Percentiles rank a stretch among this genome's conserved stretches.
Evolutionary conservation across 83 land plant genomes (phyloP).

Genomic region (Thuja plicata): DNA sequence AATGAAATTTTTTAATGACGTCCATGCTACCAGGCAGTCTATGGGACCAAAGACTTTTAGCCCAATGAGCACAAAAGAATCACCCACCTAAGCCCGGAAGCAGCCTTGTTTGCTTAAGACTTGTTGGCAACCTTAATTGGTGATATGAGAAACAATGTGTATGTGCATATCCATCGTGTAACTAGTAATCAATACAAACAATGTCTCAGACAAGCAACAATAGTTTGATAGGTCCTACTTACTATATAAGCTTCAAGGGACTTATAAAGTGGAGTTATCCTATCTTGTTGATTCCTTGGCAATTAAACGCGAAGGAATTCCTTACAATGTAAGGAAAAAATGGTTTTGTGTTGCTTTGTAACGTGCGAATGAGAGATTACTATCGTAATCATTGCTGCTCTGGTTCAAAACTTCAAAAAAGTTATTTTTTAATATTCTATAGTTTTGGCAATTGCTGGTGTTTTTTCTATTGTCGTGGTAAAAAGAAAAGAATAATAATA

Average conservation of each 20-base stretch:
- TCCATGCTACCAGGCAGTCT: no score
- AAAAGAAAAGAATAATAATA: no score
- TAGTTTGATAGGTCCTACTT: background rate
- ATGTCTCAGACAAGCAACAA: background rate
- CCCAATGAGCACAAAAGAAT: no score
- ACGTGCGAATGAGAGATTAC: background rate
- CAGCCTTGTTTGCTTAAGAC: background rate
- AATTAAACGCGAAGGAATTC: background rate
- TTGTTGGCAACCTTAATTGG: background rate
- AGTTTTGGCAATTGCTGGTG: background rate
- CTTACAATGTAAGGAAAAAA: background rate
- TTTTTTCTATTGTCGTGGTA: background rate
- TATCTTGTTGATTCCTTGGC: background rate
- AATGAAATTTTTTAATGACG: no score
- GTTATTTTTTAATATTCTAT: background rate
- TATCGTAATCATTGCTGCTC: background rate
- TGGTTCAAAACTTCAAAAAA: background rate
- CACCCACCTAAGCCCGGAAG: no score
- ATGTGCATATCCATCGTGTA: background rate
- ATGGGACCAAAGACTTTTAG: no score
- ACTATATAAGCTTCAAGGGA: background rate
- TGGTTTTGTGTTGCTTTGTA: background rate
- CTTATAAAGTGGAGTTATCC: background rate
- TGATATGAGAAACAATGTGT: background rate
- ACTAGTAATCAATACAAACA: background rate